phyloP scores from a whole-genome alignment of 202 grass and related monocot genomes.

The Eragrostis tef region DNA sequence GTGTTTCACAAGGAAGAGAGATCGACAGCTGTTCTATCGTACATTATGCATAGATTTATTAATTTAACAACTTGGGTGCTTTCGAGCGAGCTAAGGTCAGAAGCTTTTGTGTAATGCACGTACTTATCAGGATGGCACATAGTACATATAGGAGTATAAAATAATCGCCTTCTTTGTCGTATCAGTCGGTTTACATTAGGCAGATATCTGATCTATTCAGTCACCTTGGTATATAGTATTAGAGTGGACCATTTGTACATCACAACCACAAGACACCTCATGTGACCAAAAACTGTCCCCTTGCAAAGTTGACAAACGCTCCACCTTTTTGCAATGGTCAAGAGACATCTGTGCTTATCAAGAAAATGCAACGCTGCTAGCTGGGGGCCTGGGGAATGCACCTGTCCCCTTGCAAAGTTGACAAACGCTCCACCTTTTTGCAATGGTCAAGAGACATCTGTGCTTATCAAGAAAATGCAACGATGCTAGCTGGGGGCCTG shows the following conservation, averaged over 20 bases:
- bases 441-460: background rate
- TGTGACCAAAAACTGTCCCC: too few relatives aligned
- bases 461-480: background rate
- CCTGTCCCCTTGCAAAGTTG: background rate
- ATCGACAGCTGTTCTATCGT: background rate
- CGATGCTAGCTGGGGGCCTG: too few relatives aligned
- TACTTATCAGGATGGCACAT: background rate
- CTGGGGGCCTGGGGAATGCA: too few relatives aligned
- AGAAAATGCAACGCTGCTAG: background rate
- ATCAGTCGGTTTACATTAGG: background rate
- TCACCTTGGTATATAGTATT: background rate
- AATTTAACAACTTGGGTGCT: background rate
- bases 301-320: background rate
- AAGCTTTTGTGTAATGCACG: background rate
- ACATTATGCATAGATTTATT: background rate
- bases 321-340: background rate
- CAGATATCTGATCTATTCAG: background rate
- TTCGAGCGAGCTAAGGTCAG: background rate
- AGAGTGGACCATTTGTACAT: background rate
- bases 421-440: background rate
- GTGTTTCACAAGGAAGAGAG: background rate
- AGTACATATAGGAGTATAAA: background rate
- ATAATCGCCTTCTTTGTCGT: background rate
- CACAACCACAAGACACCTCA: background rate
- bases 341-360: background rate